phyloP scores from a whole-genome alignment of 352 stramenopile species.

The Nothophytophthora sp. region DNA sequence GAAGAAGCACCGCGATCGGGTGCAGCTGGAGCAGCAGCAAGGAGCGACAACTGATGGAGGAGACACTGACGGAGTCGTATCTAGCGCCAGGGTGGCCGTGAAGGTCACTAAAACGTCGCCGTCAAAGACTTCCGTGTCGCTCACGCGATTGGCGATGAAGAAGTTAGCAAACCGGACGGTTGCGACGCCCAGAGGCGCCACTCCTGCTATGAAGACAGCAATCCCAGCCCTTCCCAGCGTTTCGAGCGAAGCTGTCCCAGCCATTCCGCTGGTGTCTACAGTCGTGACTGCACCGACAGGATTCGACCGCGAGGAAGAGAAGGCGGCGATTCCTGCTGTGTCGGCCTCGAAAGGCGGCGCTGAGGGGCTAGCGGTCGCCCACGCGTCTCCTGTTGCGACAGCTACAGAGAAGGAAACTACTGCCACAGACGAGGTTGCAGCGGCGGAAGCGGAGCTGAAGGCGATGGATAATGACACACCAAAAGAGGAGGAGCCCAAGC shows the following conservation, averaged over 20 bases:
- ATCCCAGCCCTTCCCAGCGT: neutral
- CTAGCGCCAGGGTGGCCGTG: conserved; percentile 1
- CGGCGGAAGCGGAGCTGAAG: no score
- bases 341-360: no score
- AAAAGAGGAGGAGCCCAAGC: no score
- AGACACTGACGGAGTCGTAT: neutral
- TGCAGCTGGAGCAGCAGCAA: conserved; percentile 14
- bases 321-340: no score
- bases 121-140: conserved; percentile 15
- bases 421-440: no score
- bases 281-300: no score
- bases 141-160: conserved; percentile 15
- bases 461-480: no score
- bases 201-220: neutral
- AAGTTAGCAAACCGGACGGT: conserved; percentile 10
- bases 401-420: no score
- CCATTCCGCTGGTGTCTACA: no score
- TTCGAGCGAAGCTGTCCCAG: neutral
- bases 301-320: no score
- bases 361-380: no score
- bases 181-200: neutral
- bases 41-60: conserved; percentile 1
- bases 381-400: no score
- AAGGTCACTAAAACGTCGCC: neutral
- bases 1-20: conserved; percentile 53